A percentile compares a stretch with the other conserved stretches of the same genome.
These are phyloP conservation scores for Lachancea sp. DNA, from an alignment of 805 yeast species.

Conservation along the genomic window DNA sequence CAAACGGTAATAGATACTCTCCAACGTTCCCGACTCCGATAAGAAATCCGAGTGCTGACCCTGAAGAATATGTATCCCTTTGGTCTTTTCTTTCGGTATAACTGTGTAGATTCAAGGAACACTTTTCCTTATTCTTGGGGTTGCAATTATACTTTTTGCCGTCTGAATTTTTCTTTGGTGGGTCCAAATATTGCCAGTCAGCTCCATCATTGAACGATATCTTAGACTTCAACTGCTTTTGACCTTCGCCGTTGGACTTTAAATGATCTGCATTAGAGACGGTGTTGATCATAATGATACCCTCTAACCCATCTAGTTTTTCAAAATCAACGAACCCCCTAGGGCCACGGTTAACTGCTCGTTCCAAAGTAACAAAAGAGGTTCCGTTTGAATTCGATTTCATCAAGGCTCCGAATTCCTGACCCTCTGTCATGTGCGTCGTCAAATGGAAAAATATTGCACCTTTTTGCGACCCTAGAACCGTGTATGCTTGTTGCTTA, in stretches of 20 bases:
- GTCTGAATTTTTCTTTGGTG: conserved; percentile 61
- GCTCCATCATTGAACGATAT: conserved; percentile 91
- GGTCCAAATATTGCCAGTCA: conserved; percentile 65
- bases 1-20: conserved; percentile 39
- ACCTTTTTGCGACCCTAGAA: conserved; percentile 64
- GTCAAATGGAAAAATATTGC: conserved; percentile 82
- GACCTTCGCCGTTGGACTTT: conserved; percentile 31
- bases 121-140: conserved; percentile 45
- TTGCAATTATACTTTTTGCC: conserved; percentile 53
- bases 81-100: conserved; percentile 80
- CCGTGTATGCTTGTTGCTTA: conserved; percentile 66
- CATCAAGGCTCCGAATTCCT: conserved; percentile 70
- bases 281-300: conserved; percentile 67
- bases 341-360: conserved; percentile 65
- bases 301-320: conserved; percentile 74
- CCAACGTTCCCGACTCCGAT: conserved; percentile 96
- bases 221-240: conserved; percentile 58
- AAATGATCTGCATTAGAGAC: conserved; percentile 49
- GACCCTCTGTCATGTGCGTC: conserved; percentile 42
- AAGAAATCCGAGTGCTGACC: conserved; percentile 83
- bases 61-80: conserved; percentile 81
- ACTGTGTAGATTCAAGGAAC: conserved; percentile 83
- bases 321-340: conserved; percentile 86
- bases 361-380: conserved; percentile 61
- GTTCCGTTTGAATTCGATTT: conserved; percentile 93